Conservation (phyloP, 805 yeast genomes). For the Yamadazyma scolyti region DNA sequence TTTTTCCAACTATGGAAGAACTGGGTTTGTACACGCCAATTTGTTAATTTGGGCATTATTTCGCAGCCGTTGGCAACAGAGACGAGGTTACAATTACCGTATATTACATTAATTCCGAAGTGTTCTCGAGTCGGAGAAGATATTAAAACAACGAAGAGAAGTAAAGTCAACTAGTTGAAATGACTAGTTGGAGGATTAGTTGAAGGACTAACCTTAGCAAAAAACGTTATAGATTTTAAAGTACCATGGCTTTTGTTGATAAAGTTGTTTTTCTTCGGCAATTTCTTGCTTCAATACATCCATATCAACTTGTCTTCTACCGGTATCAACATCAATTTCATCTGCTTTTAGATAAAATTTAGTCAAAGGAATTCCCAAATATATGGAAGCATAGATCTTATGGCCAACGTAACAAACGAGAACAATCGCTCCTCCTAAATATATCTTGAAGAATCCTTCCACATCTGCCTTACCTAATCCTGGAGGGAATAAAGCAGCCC, state of each 20-base stretch:
- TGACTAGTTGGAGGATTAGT: not conserved
- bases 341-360: conserved; percentile 38
- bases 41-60: too few relatives aligned
- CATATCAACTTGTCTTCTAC: conserved; percentile 55
- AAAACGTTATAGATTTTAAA: conserved; percentile 13
- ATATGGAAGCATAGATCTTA: conserved; percentile 41
- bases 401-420: conserved; percentile 46
- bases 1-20: too few relatives aligned
- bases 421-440: conserved; percentile 46
- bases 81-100: too few relatives aligned
- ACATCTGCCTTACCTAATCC: conserved; percentile 27
- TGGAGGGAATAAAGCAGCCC: conserved; percentile 39
- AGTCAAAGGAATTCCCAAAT: conserved; percentile 21
- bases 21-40: too few relatives aligned
- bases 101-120: too few relatives aligned
- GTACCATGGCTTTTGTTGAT: conserved; percentile 11
- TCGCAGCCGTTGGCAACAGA: too few relatives aligned
- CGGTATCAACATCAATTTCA: conserved; percentile 60
- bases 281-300: conserved; percentile 50
- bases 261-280: conserved; percentile 36
- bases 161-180: not conserved
- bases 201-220: conserved; percentile 10
- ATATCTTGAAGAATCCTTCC: conserved; percentile 48
- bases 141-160: not conserved
- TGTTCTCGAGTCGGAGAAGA: not conserved